phyloP scores from a whole-genome alignment of 2,329 filamentous ascomycete species.

The Trichoderma endophyticum region DNA sequence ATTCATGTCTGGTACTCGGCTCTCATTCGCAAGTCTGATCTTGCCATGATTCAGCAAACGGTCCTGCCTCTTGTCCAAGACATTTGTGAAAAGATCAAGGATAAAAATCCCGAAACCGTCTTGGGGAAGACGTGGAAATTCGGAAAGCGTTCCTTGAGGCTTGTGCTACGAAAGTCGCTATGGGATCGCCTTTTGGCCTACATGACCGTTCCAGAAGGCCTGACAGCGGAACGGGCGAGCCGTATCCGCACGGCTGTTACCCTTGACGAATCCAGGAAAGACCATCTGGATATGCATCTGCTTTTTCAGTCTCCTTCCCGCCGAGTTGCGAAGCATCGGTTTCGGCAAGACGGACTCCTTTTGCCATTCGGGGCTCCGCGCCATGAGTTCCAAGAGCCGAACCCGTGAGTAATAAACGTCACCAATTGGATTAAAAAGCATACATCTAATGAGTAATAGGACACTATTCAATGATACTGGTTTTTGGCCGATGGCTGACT shows the following conservation, averaged over 20 bases:
- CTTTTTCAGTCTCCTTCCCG: not conserved
- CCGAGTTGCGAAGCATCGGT: not conserved
- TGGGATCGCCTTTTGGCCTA: not conserved
- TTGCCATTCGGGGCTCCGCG: not conserved
- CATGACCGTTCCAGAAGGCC: not conserved
- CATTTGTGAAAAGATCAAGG: not conserved
- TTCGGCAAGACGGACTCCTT: not conserved
- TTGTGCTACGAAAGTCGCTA: not conserved
- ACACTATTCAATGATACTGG: not conserved
- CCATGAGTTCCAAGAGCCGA: not conserved
- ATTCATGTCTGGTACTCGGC: constrained; percentile 25
- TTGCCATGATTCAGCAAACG: constrained; percentile 6
- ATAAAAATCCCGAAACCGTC: too few species aligned
- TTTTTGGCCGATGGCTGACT: not conserved
- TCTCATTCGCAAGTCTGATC: constrained; percentile 15
- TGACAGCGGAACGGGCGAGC: not conserved
- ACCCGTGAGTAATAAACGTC: constrained; percentile 2
- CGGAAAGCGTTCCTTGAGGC: not conserved
- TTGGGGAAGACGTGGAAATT: not conserved
- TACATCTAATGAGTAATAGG: not conserved
- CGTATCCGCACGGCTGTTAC: not conserved
- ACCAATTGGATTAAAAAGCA: too few species aligned
- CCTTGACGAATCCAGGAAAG: not conserved
- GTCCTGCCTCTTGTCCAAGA: not conserved
- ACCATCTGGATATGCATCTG: not conserved